Evolutionary conservation across 2,329 filamentous ascomycete genomes (phyloP).

Genomic region (Trichoderma simmonsii): DNA sequence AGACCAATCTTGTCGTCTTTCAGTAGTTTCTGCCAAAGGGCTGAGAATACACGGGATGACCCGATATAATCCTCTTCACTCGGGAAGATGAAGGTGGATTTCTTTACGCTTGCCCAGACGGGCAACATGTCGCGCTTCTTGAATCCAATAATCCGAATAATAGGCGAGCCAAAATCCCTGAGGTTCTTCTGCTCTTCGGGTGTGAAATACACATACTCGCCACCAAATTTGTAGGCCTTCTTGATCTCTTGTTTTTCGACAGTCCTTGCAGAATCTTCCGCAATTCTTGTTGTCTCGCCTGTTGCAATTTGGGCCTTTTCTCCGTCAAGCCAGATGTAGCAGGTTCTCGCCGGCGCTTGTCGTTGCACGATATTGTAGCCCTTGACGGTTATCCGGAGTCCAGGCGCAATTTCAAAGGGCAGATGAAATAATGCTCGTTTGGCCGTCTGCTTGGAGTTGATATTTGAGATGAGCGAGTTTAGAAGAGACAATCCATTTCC

Average conservation of each 20-base stretch:
- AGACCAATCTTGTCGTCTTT: conserved; percentile 77
- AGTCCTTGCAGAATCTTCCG: conserved; percentile 71
- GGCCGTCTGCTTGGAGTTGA: conserved; percentile 85
- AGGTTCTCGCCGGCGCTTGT: conserved; percentile 76
- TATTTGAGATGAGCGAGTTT: conserved; percentile 76
- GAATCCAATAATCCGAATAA: conserved; percentile 90
- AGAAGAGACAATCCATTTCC: conserved; percentile 76
- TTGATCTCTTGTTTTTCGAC: conserved; percentile 80
- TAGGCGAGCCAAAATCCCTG: conserved; percentile 74
- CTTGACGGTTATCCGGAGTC: conserved; percentile 83
- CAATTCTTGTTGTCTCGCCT: conserved; percentile 69
- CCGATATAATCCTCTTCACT: conserved; percentile 87
- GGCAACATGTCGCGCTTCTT: conserved; percentile 74
- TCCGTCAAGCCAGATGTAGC: conserved; percentile 85
- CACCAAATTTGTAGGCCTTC: conserved; percentile 95
- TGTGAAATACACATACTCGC: conserved; percentile 81
- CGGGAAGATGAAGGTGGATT: conserved; percentile 90
- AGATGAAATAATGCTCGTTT: conserved; percentile 84
- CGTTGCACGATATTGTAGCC: conserved; percentile 87
- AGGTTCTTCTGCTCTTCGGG: conserved; percentile 78
- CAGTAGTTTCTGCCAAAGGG: conserved; percentile 82
- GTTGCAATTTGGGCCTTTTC: conserved; percentile 78
- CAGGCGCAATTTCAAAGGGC: conserved; percentile 83
- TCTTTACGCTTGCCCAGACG: conserved; percentile 80
- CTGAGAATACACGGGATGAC: conserved; percentile 88